Evolutionary conservation across 805 yeast species (phyloP).

Genomic region (Candida cerambycidarum): DNA sequence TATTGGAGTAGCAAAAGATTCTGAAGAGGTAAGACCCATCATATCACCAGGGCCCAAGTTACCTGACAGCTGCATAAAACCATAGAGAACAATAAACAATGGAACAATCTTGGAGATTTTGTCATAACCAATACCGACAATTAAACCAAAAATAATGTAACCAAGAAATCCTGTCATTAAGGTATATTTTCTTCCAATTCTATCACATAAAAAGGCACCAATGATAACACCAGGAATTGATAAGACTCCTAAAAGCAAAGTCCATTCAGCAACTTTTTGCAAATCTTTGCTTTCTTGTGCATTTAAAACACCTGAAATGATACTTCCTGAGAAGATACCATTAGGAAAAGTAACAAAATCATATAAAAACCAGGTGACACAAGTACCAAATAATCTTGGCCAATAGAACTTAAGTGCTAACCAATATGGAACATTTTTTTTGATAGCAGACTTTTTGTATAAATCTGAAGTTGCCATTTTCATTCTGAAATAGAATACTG

Average conservation of each 20-base stretch:
- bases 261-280: constrained; percentile 71
- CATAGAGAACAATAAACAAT: constrained; percentile 69
- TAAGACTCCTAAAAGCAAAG: constrained; percentile 59
- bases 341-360: constrained; percentile 83
- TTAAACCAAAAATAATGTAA: constrained; percentile 67
- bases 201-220: constrained; percentile 66
- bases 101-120: constrained; percentile 57
- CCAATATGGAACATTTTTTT: constrained; percentile 50
- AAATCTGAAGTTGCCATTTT: constrained; percentile 67
- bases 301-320: constrained; percentile 51
- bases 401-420: constrained; percentile 67
- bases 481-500: constrained; percentile 69
- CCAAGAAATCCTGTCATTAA: constrained; percentile 71
- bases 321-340: constrained; percentile 63
- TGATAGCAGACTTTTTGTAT: constrained; percentile 65
- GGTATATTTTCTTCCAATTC: constrained; percentile 69
- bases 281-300: constrained; percentile 41
- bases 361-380: constrained; percentile 76
- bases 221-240: constrained; percentile 72
- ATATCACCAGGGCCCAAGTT: constrained; percentile 79
- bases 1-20: constrained; percentile 72
- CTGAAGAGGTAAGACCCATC: constrained; percentile 66
- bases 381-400: constrained; percentile 65
- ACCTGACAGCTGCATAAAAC: constrained; percentile 67
- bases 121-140: constrained; percentile 64